Percentiles rank a stretch among this genome's conserved stretches.
Evolutionary conservation across 176 grass and related monocot species (phyloP).

Genomic region (Triticum timopheevii): DNA sequence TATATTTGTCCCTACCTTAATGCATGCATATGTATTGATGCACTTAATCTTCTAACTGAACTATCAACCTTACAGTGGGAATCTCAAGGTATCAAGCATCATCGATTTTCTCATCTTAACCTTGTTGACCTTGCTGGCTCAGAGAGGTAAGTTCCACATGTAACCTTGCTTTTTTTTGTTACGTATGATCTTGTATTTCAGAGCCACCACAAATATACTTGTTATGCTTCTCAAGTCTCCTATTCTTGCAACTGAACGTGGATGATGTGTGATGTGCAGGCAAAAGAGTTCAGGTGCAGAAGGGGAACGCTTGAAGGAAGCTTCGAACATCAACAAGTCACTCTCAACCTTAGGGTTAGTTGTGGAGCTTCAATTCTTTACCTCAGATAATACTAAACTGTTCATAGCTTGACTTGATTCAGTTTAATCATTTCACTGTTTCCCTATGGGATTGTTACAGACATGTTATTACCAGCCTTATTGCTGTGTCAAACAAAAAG

Average conservation of each 20-base stretch:
- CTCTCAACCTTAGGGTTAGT: conserved; percentile 94
- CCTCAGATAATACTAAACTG: not conserved
- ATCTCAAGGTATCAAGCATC: conserved; percentile 86
- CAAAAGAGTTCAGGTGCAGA: conserved; percentile 99
- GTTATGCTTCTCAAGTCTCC: not conserved
- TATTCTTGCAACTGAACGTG: conserved; percentile 17
- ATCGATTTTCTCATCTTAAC: conserved; percentile 89
- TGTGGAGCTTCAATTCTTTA: conserved; percentile 27
- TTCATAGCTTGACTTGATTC: conserved; percentile 21
- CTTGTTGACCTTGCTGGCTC: conserved; percentile 98
- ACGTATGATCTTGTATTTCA: not conserved
- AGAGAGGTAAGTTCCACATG: conserved; percentile 63
- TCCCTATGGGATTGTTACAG: conserved; percentile 41
- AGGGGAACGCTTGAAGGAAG: conserved; percentile 97
- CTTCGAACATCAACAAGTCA: conserved; percentile 97
- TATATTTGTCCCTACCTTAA: conserved; percentile 27
- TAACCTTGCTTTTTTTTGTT: not conserved
- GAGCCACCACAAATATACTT: not conserved
- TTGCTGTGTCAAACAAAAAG: conserved; percentile 88
- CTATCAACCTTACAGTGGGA: conserved; percentile 79
- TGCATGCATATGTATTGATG: not conserved
- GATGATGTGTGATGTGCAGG: conserved; percentile 36
- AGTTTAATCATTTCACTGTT: conserved; percentile 6
- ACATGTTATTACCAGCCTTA: conserved; percentile 95
- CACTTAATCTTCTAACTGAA: conserved; percentile 20